Evolutionary conservation across 495 filamentous ascomycete species (phyloP).

Genomic region (Jackrogersella multiformis): DNA sequence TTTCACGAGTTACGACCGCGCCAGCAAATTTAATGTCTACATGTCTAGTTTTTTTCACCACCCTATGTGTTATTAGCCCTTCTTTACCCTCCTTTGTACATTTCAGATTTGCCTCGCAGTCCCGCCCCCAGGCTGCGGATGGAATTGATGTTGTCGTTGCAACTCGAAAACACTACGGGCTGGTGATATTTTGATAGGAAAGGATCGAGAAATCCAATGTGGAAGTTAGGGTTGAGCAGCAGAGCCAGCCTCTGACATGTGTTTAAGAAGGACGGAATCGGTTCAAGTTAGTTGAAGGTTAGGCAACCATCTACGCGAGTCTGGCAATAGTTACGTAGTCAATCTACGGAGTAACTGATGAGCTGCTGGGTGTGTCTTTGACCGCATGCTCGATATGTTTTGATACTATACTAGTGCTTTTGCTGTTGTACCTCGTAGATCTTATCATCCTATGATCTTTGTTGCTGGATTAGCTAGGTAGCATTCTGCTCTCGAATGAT

Average conservation of each 20-base stretch:
- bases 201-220: slow-evolving; percentile 16
- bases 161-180: slow-evolving; percentile 3
- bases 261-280: slow-evolving; percentile 10
- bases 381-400: not conserved
- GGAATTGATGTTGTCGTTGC: slow-evolving; percentile 23
- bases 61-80: slow-evolving; percentile 39
- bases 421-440: not conserved
- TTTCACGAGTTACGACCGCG: slow-evolving; percentile 41
- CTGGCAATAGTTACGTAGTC: slow-evolving; percentile 25
- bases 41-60: slow-evolving; percentile 43
- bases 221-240: slow-evolving; percentile 16
- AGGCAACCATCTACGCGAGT: slow-evolving; percentile 22
- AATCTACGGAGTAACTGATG: slow-evolving; percentile 25
- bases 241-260: slow-evolving; percentile 20
- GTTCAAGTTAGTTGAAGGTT: slow-evolving; percentile 11
- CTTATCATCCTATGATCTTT: not conserved
- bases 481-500: not conserved
- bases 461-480: not conserved
- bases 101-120: slow-evolving; percentile 39
- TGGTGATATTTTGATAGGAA: slow-evolving; percentile 9
- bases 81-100: slow-evolving; percentile 41
- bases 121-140: slow-evolving; percentile 42
- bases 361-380: slow-evolving; percentile 2
- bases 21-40: slow-evolving; percentile 47
- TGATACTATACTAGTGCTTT: not conserved